These are phyloP conservation scores for Simplicillium aogashimaense DNA, from an alignment of 2,329 filamentous ascomycete species.

Conservation along the genomic window DNA sequence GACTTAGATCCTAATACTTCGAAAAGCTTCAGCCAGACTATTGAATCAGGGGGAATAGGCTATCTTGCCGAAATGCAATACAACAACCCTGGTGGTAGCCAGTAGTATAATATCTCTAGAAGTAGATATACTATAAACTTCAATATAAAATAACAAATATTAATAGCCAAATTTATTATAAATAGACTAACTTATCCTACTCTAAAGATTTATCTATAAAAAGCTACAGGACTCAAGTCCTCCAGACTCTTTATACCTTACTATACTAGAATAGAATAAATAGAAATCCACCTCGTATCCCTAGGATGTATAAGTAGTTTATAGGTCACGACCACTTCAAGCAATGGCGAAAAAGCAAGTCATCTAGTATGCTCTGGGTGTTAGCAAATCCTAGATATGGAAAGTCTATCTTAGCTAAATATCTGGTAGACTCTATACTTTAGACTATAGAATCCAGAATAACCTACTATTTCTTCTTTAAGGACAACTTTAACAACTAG, in stretches of 20 bases:
- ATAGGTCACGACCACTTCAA: conserved; percentile 7
- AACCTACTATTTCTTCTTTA: conserved; percentile 31
- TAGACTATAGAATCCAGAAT: conserved; percentile 7
- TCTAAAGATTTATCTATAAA: not conserved
- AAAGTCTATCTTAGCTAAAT: conserved; percentile 25
- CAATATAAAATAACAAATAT: not conserved
- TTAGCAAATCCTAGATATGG: conserved; percentile 27
- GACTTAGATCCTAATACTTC: not conserved
- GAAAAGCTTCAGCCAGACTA: not conserved
- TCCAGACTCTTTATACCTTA: not conserved
- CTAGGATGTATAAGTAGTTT: conserved; percentile 13
- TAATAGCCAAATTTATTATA: not conserved
- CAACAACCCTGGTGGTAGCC: not conserved
- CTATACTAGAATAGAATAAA: conserved; percentile 9
- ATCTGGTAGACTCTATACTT: conserved; percentile 18
- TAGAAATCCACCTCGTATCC: conserved; percentile 19
- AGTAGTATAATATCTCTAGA: not conserved
- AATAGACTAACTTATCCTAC: not conserved
- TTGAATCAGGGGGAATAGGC: not conserved
- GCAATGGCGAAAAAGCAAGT: conserved; percentile 9
- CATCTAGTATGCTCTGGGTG: conserved; percentile 18
- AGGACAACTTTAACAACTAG: conserved; percentile 27
- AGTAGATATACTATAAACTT: not conserved
- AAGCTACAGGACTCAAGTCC: no score
- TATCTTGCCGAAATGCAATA: not conserved